Conservation (phyloP, 495 filamentous ascomycete species). For the Annulohypoxylon bovei region DNA sequence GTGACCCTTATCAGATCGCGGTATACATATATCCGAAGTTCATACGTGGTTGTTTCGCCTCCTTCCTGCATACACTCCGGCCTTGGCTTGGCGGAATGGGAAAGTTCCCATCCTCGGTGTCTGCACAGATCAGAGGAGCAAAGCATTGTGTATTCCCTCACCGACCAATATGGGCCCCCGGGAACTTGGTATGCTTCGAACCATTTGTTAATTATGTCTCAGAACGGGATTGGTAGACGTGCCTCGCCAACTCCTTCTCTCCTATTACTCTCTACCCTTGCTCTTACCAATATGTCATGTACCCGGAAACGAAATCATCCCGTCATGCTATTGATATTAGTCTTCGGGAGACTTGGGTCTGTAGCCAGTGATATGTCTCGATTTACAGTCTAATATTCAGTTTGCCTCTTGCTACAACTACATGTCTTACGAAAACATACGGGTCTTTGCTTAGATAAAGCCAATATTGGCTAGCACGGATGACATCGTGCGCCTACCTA, state of each 20-base stretch:
- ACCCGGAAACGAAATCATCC: not conserved
- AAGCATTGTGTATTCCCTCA: slow-evolving; percentile 19
- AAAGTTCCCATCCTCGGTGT: not conserved
- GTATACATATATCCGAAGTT: not conserved
- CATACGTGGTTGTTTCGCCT: slow-evolving; percentile 11
- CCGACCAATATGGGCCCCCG: slow-evolving; percentile 13
- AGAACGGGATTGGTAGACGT: slow-evolving; percentile 24
- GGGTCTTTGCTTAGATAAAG: not conserved
- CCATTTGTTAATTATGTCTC: slow-evolving; percentile 6
- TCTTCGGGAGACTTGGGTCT: not conserved
- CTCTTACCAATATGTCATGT: not conserved
- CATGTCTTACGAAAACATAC: not conserved
- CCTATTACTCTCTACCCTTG: not conserved
- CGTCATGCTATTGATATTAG: not conserved
- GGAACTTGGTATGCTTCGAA: not conserved
- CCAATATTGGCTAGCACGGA: not conserved
- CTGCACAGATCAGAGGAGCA: not conserved
- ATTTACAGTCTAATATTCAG: not conserved
- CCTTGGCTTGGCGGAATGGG: slow-evolving; percentile 3
- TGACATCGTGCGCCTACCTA: not conserved
- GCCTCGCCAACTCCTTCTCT: slow-evolving; percentile 7
- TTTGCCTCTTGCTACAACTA: not conserved
- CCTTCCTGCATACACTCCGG: slow-evolving; percentile 5
- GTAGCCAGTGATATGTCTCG: not conserved
- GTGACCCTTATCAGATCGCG: not conserved